Conservation (phyloP, 257 asterid genomes). For the Striga asiatica region DNA sequence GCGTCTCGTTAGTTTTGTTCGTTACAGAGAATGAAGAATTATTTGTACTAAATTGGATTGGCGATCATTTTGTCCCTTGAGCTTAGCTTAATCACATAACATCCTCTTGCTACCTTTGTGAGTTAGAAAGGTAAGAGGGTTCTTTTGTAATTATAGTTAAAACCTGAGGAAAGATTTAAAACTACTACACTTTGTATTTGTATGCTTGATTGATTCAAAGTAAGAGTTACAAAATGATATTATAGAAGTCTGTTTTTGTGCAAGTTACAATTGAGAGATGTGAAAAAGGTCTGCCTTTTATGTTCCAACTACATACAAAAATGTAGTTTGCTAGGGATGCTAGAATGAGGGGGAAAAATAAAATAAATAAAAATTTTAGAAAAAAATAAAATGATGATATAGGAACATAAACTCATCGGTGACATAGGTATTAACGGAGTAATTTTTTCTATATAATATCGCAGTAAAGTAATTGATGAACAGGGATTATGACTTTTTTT, state of each 20-base stretch:
- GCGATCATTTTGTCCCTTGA: no score
- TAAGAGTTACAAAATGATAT: no score
- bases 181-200: no score
- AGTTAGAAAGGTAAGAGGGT: no score
- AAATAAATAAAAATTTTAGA: background rate
- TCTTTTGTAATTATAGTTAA: no score
- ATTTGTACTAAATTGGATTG: no score
- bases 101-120: no score
- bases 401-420: background rate
- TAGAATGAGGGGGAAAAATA: background rate
- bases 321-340: background rate
- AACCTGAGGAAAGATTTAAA: no score
- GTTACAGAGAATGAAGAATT: background rate
- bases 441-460: no score
- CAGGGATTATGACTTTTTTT: background rate
- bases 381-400: background rate
- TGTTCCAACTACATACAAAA: background rate
- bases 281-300: background rate
- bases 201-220: no score
- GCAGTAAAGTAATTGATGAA: no score
- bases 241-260: background rate
- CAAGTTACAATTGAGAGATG: constrained; percentile 1
- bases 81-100: background rate
- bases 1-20: no score
- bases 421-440: constrained; percentile 3